Conservation (phyloP, 345 rosid species). For the Sisymbrium altissimum region DNA sequence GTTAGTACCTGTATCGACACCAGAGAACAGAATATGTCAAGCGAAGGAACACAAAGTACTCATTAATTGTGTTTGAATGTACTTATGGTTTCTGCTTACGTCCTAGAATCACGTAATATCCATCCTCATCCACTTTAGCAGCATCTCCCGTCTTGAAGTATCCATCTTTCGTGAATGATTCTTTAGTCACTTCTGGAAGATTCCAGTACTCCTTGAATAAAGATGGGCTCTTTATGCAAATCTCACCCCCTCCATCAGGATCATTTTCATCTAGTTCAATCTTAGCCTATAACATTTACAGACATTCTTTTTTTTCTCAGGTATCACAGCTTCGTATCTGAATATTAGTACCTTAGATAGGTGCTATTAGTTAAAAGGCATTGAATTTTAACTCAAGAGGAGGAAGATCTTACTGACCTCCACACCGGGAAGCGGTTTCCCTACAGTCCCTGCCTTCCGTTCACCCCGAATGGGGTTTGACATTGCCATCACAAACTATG, state of each 20-base stretch:
- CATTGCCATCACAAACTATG: conserved; percentile 92
- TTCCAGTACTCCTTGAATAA: conserved; percentile 95
- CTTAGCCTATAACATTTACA: conserved; percentile 54
- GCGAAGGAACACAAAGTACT: background rate
- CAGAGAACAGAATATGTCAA: conserved; percentile 12
- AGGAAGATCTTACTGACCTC: conserved; percentile 50
- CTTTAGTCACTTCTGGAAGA: conserved; percentile 86
- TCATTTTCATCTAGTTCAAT: conserved; percentile 60
- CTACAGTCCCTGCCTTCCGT: conserved; percentile 93
- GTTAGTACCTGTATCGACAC: conserved; percentile 56
- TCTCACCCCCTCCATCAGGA: conserved; percentile 64
- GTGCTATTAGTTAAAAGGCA: background rate
- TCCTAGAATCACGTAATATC: conserved; percentile 85
- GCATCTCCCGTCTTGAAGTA: conserved; percentile 98
- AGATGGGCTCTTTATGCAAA: conserved; percentile 90
- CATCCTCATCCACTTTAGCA: conserved; percentile 82
- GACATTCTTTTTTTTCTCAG: background rate
- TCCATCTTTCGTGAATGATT: conserved; percentile 79
- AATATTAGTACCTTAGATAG: background rate
- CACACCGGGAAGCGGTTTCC: conserved; percentile 93
- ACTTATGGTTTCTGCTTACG: conserved; percentile 49
- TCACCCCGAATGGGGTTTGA: conserved; percentile 77
- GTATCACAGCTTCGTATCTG: background rate
- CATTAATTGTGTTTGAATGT: background rate
- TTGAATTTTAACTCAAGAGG: background rate